A percentile compares a stretch with the other conserved stretches of the same genome.
phyloP scores from a whole-genome alignment of 1,139 yeast species.

The Pneumocystis canis region DNA sequence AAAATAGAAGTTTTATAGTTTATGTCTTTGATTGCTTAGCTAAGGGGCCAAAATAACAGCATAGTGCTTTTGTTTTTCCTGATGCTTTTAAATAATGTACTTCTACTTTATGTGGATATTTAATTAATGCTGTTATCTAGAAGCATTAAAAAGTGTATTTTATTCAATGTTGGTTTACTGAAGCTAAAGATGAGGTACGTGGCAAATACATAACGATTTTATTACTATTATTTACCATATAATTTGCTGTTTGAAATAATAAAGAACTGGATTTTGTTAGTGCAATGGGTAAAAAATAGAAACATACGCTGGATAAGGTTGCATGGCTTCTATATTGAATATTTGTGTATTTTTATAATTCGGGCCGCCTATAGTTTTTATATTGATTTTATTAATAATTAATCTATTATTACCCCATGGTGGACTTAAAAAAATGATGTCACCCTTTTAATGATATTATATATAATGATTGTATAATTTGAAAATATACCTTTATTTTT shows the following conservation, averaged over 20 bases:
- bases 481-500: slow-evolving; percentile 4
- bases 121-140: slow-evolving; percentile 5
- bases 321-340: slow-evolving; percentile 8
- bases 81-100: slow-evolving; percentile 7
- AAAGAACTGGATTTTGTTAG: not conserved
- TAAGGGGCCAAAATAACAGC: slow-evolving; percentile 7
- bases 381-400: not conserved
- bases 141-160: not conserved
- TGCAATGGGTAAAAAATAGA: not conserved
- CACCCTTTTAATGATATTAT: not conserved
- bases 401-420: slow-evolving; percentile 8
- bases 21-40: slow-evolving; percentile 2
- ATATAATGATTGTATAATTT: not conserved
- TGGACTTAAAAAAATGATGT: slow-evolving; percentile 7
- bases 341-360: slow-evolving; percentile 6
- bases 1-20: not conserved
- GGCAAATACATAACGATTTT: slow-evolving; percentile 10
- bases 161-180: not conserved
- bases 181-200: slow-evolving; percentile 6
- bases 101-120: slow-evolving; percentile 6
- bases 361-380: slow-evolving; percentile 7
- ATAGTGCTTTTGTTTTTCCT: slow-evolving; percentile 7
- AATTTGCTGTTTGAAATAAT: not conserved
- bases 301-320: slow-evolving; percentile 8
- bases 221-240: slow-evolving; percentile 1